phyloP scores from a whole-genome alignment of 768 basidiomycete species.

The Postia placenta region DNA sequence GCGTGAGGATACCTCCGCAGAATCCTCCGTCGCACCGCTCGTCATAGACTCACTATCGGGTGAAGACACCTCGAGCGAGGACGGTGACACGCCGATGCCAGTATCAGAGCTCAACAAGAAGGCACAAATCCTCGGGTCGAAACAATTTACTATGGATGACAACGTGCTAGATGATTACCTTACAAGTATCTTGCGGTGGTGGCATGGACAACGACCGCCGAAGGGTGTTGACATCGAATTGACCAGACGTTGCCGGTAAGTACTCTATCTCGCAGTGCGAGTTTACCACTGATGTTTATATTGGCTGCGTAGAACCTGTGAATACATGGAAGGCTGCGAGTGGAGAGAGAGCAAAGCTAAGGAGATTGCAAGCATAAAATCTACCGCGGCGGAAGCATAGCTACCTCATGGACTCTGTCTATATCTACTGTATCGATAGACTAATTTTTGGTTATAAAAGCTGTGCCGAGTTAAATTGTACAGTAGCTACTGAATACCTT shows the following conservation, averaged over 20 bases:
- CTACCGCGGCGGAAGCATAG: not conserved
- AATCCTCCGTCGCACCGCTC: not conserved
- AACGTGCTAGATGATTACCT: slow-evolving; percentile 48
- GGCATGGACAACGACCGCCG: slow-evolving; percentile 65
- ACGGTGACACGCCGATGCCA: slow-evolving; percentile 7
- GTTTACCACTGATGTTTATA: not conserved
- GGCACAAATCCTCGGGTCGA: slow-evolving; percentile 54
- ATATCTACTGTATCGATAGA: not conserved
- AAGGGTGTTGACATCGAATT: slow-evolving; percentile 62
- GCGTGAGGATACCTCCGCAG: not conserved
- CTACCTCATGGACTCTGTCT: not conserved
- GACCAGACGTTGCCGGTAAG: slow-evolving; percentile 62
- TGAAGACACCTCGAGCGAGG: not conserved
- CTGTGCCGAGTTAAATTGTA: too few species aligned
- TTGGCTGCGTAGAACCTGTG: slow-evolving; percentile 47
- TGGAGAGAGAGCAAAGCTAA: slow-evolving; percentile 56
- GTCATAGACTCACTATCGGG: not conserved
- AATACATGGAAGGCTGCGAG: slow-evolving; percentile 72
- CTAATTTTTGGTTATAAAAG: not conserved
- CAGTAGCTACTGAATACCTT: too few species aligned
- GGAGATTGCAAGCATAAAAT: not conserved
- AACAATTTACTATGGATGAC: slow-evolving; percentile 50
- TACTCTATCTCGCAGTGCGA: slow-evolving; percentile 8
- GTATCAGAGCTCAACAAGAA: slow-evolving; percentile 8
- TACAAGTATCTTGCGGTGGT: slow-evolving; percentile 57